A percentile compares a stretch with the other conserved stretches of the same genome.
These are phyloP conservation scores for Clonostachys sp. DNA, from an alignment of 2,329 filamentous ascomycete species.

Conservation along the genomic window DNA sequence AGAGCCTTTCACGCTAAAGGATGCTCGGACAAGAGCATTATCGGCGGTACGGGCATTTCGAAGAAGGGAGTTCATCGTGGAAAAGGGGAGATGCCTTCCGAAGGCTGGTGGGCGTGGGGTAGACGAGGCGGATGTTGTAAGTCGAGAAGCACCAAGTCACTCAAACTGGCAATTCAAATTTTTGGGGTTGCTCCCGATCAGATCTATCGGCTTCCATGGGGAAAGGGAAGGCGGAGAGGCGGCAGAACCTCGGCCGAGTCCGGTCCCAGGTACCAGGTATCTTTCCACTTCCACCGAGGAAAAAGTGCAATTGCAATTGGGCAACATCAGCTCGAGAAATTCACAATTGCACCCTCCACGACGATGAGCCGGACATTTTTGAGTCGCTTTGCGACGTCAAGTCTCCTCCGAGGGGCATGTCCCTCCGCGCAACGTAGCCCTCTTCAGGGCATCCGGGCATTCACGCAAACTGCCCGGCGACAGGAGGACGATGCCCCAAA, in stretches of 20 bases:
- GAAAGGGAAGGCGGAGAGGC: slow-evolving; percentile 23
- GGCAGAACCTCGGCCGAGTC: slow-evolving; percentile 22
- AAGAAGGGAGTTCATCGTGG: slow-evolving; percentile 41
- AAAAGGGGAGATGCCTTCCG: background rate
- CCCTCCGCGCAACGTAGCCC: slow-evolving; percentile 10
- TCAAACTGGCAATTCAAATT: background rate
- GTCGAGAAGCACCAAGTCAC: slow-evolving; percentile 1
- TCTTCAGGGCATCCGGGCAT: slow-evolving; percentile 19
- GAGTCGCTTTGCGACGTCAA: slow-evolving; percentile 35
- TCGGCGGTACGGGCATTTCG: slow-evolving; percentile 36
- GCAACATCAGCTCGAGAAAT: slow-evolving; percentile 1
- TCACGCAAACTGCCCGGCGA: slow-evolving; percentile 30
- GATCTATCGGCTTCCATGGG: slow-evolving; percentile 1
- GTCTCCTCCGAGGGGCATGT: slow-evolving; percentile 20
- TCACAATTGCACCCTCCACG: slow-evolving; percentile 9
- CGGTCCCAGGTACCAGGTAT: background rate
- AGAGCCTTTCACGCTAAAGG: slow-evolving; percentile 22
- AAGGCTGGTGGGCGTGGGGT: background rate
- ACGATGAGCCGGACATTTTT: slow-evolving; percentile 39
- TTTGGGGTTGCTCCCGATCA: slow-evolving; percentile 9
- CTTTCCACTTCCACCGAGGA: background rate
- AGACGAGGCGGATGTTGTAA: slow-evolving; percentile 7
- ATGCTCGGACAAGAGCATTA: slow-evolving; percentile 32
- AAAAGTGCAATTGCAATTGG: background rate
- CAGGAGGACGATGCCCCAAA: slow-evolving; percentile 11